A percentile compares a stretch with the other conserved stretches of the same genome.
Evolutionary conservation across 495 filamentous ascomycete species (phyloP).

Genomic region (Penicillium manginii): DNA sequence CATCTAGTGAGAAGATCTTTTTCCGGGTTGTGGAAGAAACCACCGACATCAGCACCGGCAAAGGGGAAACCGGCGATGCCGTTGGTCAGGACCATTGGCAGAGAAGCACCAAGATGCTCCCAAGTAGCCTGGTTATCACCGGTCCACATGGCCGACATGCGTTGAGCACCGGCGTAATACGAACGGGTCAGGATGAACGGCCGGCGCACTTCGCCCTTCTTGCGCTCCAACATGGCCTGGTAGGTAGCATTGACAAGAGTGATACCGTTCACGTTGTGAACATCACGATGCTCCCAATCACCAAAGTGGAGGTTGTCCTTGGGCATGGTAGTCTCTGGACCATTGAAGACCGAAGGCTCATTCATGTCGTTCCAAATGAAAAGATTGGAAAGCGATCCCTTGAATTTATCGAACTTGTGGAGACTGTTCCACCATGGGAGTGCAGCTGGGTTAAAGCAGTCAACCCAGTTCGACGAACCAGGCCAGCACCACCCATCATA

Average conservation of each 20-base stretch:
- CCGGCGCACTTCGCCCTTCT: conserved; percentile 74
- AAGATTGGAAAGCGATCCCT: conserved; percentile 77
- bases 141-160: conserved; percentile 95
- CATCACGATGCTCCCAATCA: conserved; percentile 94
- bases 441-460: conserved; percentile 88
- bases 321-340: conserved; percentile 93
- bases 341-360: conserved; percentile 97
- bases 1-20: conserved; percentile 90
- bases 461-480: conserved; percentile 92
- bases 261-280: conserved; percentile 94
- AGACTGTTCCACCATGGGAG: conserved; percentile 86
- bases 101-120: conserved; percentile 81
- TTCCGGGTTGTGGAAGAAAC: conserved; percentile 95
- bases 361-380: conserved; percentile 99
- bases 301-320: conserved; percentile 93
- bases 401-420: conserved; percentile 85
- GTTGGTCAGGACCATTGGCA: conserved; percentile 92
- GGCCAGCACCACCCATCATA: conserved; percentile 99
- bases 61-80: conserved; percentile 95
- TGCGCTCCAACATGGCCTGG: conserved; percentile 76
- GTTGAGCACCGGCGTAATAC: conserved; percentile 88
- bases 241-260: conserved; percentile 94
- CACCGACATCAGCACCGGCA: conserved; percentile 92
- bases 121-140: conserved; percentile 94
- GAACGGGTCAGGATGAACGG: conserved; percentile 93